Evolutionary conservation across 768 basidiomycete genomes (phyloP).

Genomic region (Agaricus sinodeliciosus): DNA sequence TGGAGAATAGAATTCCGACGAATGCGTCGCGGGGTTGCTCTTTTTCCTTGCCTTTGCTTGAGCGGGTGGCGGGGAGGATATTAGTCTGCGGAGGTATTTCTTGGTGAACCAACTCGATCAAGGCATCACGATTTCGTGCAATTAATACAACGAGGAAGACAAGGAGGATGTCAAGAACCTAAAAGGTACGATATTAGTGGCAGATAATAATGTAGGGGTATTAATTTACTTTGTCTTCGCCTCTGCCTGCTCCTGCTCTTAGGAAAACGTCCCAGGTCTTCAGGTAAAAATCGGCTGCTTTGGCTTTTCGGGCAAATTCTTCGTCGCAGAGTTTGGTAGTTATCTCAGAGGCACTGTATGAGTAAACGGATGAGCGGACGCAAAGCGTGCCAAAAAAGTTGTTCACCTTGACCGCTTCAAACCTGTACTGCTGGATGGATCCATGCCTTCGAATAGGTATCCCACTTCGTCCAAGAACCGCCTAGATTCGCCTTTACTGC

Average conservation of each 20-base stretch:
- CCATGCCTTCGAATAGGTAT: constrained; percentile 79
- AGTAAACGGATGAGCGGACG: not conserved
- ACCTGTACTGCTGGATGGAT: constrained; percentile 39
- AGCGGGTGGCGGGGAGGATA: constrained; percentile 5
- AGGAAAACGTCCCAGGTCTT: constrained; percentile 64
- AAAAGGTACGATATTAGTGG: not conserved
- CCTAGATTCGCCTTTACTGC: constrained; percentile 74
- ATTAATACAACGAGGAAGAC: constrained; percentile 57
- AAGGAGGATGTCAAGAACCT: constrained; percentile 64
- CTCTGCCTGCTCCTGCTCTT: constrained; percentile 50
- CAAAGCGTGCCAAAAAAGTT: not conserved
- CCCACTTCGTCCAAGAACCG: constrained; percentile 81
- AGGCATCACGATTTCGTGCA: constrained; percentile 48
- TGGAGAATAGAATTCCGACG: constrained; percentile 34
- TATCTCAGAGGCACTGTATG: constrained; percentile 65
- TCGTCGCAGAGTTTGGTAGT: constrained; percentile 64
- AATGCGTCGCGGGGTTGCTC: constrained; percentile 19
- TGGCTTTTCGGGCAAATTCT: constrained; percentile 76
- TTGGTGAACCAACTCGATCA: constrained; percentile 46
- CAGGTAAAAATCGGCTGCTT: constrained; percentile 64
- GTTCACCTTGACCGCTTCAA: constrained; percentile 63
- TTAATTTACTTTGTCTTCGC: constrained; percentile 44
- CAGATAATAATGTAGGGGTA: not conserved
- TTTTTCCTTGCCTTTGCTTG: constrained; percentile 9
- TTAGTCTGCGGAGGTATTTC: constrained; percentile 10